Evolutionary conservation across 129 eudicot species (phyloP), one percentile per base, ranked within the genome.

Genomic region (Escallonia herrerae): DNA sequence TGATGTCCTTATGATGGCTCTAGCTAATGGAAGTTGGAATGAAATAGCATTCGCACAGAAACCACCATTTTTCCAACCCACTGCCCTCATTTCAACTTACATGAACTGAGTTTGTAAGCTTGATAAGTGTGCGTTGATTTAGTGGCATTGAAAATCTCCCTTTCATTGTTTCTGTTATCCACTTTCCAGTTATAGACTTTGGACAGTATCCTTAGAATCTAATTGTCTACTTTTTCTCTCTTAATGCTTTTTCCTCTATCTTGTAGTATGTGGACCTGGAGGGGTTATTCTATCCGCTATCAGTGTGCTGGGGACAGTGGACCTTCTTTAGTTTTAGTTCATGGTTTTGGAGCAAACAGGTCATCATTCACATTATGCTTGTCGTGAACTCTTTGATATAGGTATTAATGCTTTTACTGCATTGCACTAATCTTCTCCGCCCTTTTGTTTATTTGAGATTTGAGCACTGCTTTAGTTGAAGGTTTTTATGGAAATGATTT

Each of bases 271-370:
- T 89, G 99, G 99, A 89, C 73, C 3, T 93, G 99, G 99, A 93
- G 82, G 78, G 96, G 91, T 61, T 89, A 93, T 80, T 85, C 99
- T 2, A 89, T 89, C 42, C 91, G 99, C 9, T 93, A 88, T 59
- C 96, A 89, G 67, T 83, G 66, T 60, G 80, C 87, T 66, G 99
- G 99, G 15, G 81, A 62, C 69, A 80, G 59, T 56, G 99, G 96
- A 52, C 99, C 93, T 72, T 87, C 99, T 12, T 56, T 93, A 62
- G 86, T 93, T 70, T 66, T 89, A 63, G 76, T 93, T 69, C 98
- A 93, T 74, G 98, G 98, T 57, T 93, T 93, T 71, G 98, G 98
- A 77, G 98, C 98, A 75, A 93, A 93, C 98, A 93, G 98, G 98
- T 91, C 77, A 75, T 73, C 76, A 81, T 72, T 85, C 85, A 81